Base-by-base conservation (phyloP, 192 early-diverging fungal genomes). In the Entomortierella beljakovae region DNA sequence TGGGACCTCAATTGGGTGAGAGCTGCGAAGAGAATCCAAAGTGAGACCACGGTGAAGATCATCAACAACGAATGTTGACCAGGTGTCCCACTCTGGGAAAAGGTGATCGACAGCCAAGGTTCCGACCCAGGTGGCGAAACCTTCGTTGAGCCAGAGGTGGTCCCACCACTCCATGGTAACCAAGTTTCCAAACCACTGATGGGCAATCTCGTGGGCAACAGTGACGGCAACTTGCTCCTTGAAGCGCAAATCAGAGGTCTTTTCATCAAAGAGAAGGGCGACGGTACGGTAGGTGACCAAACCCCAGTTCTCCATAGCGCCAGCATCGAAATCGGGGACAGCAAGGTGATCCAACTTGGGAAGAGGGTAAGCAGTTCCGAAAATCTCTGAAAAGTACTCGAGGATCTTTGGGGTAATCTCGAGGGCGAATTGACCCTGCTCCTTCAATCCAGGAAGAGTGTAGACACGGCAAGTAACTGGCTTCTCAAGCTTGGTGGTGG, bases 241-340 rank as follows among this genome's bases (percentile, higher is more conserved):
- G 71, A 87, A 88, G 15, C 81, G 83, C 34, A 90, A 88, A 57
- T 88, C 88, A 29, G 94, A 92, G 31, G 81, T 86, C 73, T 92
- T 89, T 66, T 90, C 91, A 82, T 97, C 95, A 75, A 91, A 92
- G 25, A 99, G 86, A 32, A 99, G 82, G 18, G 89, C 90, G 18
- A 93, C 88, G 38, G 93, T 93, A 53, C 96, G 89, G 83, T 94
- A 97, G 18, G 97, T 99, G 52, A 99, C 88, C 23, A 98, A 83
- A 70, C 97, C 97, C 97, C 97, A 99, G 87, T 98, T 98, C 85
- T 97, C 95, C 97, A 98, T 97, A 33, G 91, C 91, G 42, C 88
- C 74, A 28, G 92, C 91, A 64, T 90, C 91, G 80, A 98, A 98
- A 80, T 97, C 95, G 40, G 94, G 95, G 69, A 99, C 93, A 49